Percentiles rank a stretch among this genome's conserved stretches.
These are phyloP conservation scores for Epicoccum sorghinum DNA, from an alignment of 2,329 filamentous ascomycete genomes.

Conservation along the genomic window DNA sequence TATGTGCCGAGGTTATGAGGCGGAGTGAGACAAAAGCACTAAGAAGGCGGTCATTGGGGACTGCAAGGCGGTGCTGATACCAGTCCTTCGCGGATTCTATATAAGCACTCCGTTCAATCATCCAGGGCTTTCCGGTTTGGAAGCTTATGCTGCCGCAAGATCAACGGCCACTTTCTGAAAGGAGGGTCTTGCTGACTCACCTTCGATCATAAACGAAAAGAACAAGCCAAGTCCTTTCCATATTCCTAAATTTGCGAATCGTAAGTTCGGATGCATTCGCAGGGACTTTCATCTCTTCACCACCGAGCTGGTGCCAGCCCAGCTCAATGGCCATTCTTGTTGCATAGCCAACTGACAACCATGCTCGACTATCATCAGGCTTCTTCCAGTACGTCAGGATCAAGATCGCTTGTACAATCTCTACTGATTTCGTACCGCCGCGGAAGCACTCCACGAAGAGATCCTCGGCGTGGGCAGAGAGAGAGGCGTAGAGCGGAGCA, in stretches of 20 bases:
- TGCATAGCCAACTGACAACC: constrained; percentile 11
- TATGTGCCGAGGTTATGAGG: background rate
- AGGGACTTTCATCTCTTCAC: background rate
- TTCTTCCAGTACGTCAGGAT: constrained; percentile 18
- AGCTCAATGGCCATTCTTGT: constrained; percentile 18
- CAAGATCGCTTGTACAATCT: constrained; percentile 12
- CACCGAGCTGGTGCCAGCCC: constrained; percentile 12
- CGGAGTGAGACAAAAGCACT: constrained; percentile 14
- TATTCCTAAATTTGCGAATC: background rate
- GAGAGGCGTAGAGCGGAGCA: background rate
- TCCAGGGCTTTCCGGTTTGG: constrained; percentile 10
- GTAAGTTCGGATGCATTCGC: background rate
- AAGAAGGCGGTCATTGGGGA: constrained; percentile 13
- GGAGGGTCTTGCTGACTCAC: background rate
- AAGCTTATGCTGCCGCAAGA: background rate
- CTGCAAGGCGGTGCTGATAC: constrained; percentile 5
- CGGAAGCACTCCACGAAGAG: background rate
- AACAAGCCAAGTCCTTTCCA: constrained; percentile 10
- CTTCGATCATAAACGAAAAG: constrained; percentile 13
- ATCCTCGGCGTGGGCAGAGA: background rate
- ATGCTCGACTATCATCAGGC: constrained; percentile 11
- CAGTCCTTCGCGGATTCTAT: constrained; percentile 7
- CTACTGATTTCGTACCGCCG: background rate
- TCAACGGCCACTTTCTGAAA: background rate
- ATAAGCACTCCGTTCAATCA: constrained; percentile 12